Evolutionary conservation across 2,329 filamentous ascomycete species (phyloP), one percentile per base, ranked within the genome.

Genomic region (Cercospora sojina): DNA sequence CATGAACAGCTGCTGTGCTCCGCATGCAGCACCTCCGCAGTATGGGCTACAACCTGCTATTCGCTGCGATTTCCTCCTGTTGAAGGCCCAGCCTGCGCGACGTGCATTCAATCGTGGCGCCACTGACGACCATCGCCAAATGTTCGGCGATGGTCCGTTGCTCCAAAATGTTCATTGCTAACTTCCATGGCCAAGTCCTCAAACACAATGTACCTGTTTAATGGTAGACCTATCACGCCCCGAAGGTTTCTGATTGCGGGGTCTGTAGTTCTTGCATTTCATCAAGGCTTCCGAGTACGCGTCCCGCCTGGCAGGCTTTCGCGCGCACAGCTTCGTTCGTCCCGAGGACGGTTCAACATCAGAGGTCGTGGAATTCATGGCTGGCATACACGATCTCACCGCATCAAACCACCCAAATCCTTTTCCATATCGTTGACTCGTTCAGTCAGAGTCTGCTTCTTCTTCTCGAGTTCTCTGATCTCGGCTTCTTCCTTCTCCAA

Each of bases 401-500:
- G 78, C 73, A 87, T 77, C 43, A 89, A 74, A 0, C 87, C 87
- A 20, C 87, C 87, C n/a, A 91, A 80, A 75, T 90, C 88, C 72
- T 83, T 84, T 67, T 89, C 88, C 85, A 91, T 90, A 1, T 86
- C 87, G 55, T 80, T 85, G n/a, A 91, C 87, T 35, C 88, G 82
- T 23, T 86, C 85, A 74, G 90, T 88, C 12, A 91, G 77, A 6
- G 79, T 80, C 60, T 80, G 83, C 79, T 90, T 91, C 78, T 85
- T 89, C 66, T 77, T 78, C 75, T 91, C 89, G 38, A 91, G 78
- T 67, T 87, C 86, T 65, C 80, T 80, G 64, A 91, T 86, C 71
- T 88, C 89, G 62, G 90, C 89, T 74, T 93, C 90, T 74, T 92
- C 90, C 66, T 83, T 82, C 69, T 83, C 83, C 63, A 92, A 75